phyloP scores from a whole-genome alignment of 1,139 yeast species.

The Chernovozyma aurita region DNA sequence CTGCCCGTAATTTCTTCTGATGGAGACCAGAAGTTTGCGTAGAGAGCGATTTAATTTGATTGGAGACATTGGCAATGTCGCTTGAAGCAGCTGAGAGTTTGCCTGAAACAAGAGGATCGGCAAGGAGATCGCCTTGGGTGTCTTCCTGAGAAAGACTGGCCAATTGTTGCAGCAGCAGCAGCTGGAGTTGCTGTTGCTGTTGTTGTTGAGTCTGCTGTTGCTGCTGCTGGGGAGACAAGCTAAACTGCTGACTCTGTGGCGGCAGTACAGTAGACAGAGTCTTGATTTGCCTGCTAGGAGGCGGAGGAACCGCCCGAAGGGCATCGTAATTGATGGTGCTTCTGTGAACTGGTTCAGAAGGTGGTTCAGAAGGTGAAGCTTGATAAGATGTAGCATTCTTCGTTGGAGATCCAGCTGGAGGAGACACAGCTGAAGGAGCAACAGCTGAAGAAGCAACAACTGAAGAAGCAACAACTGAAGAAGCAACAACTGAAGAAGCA shows the following conservation, averaged over 20 bases:
- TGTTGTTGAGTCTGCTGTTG: constrained; percentile 7
- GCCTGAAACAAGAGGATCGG: constrained; percentile 58
- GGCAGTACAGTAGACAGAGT: not conserved
- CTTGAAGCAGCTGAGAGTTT: constrained; percentile 76
- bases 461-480: no score
- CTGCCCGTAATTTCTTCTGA: constrained; percentile 70
- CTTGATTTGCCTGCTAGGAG: constrained; percentile 20
- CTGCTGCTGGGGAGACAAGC: constrained; percentile 8
- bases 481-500: not conserved
- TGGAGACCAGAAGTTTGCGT: constrained; percentile 68
- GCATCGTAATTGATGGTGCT: constrained; percentile 37
- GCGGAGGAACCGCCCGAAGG: constrained; percentile 46
- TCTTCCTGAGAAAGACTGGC: not conserved
- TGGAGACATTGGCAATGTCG: constrained; percentile 82
- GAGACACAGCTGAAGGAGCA: not conserved
- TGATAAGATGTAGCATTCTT: not conserved
- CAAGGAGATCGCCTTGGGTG: constrained; percentile 42
- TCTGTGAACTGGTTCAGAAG: constrained; percentile 8
- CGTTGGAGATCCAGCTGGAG: not conserved
- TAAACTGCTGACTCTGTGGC: constrained; percentile 4
- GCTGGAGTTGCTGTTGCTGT: constrained; percentile 4
- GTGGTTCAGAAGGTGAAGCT: constrained; percentile 1
- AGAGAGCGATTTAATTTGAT: constrained; percentile 76
- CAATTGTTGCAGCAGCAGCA: no score
- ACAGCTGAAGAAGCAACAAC: not conserved